Percentiles rank a stretch among this genome's conserved stretches.
Conservation (phyloP, 1,139 yeast genomes). For the Debaryomyces udenii region DNA sequence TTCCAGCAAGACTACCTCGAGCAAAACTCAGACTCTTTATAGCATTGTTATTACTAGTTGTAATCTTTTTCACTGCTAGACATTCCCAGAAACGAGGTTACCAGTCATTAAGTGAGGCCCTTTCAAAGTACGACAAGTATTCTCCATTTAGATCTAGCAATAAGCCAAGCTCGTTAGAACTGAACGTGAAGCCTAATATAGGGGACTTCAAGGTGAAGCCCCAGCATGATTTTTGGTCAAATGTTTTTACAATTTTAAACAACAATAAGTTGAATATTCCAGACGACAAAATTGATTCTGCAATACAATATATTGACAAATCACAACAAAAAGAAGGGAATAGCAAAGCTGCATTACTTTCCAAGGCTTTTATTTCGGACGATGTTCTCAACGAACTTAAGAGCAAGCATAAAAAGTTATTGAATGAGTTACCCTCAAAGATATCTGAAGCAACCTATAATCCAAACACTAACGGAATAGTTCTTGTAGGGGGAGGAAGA, state of each 20-base stretch:
- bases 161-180: neutral
- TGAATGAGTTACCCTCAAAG: slow-evolving; percentile 28
- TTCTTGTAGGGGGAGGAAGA: slow-evolving; percentile 42
- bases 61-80: slow-evolving; percentile 4
- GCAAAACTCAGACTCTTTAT: neutral
- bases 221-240: slow-evolving; percentile 26
- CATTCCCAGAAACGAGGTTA: slow-evolving; percentile 1
- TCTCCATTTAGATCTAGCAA: slow-evolving; percentile 1
- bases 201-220: slow-evolving; percentile 1
- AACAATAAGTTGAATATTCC: slow-evolving; percentile 18
- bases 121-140: slow-evolving; percentile 4
- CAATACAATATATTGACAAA: slow-evolving; percentile 27
- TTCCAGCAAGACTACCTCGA: slow-evolving; percentile 1
- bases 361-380: slow-evolving; percentile 32
- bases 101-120: slow-evolving; percentile 1
- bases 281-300: slow-evolving; percentile 20
- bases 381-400: slow-evolving; percentile 27
- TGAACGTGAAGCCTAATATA: slow-evolving; percentile 3
- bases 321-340: slow-evolving; percentile 28
- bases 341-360: slow-evolving; percentile 31
- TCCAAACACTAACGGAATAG: slow-evolving; percentile 34
- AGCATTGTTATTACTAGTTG: neutral
- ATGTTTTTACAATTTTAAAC: slow-evolving; percentile 22
- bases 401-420: slow-evolving; percentile 27
- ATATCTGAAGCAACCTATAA: slow-evolving; percentile 30